Conservation (phyloP, 116 monocot species). For the Posidonia oceanica region DNA sequence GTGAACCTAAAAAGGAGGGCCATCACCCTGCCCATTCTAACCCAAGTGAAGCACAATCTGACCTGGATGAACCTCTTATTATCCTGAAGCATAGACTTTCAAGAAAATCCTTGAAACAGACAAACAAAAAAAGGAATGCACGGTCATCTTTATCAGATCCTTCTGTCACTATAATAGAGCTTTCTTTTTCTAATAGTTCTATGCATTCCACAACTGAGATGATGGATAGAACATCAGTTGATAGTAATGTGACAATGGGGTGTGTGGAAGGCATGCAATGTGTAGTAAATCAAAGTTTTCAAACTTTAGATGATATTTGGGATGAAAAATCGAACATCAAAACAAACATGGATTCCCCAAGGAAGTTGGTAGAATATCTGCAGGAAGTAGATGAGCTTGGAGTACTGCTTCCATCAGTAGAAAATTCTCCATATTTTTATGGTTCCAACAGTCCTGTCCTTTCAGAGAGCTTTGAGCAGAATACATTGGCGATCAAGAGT, state of each 20-base stretch:
- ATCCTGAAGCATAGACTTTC: slow-evolving; percentile 25
- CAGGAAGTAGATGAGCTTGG: not conserved
- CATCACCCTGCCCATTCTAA: slow-evolving; percentile 3
- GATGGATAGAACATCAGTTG: not conserved
- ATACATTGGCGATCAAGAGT: too few relatives aligned
- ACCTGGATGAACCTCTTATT: slow-evolving; percentile 61
- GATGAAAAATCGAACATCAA: not conserved
- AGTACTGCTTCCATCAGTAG: not conserved
- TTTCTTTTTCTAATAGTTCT: not conserved
- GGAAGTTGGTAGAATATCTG: not conserved
- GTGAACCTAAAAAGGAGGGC: not conserved
- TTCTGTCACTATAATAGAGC: not conserved
- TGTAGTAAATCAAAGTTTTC: not conserved
- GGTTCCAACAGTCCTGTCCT: too few relatives aligned
- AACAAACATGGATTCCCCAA: not conserved
- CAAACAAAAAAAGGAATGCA: slow-evolving; percentile 16
- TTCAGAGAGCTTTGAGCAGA: too few relatives aligned
- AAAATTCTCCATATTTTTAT: not conserved
- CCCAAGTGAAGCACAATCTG: slow-evolving; percentile 22
- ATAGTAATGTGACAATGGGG: not conserved
- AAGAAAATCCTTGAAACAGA: slow-evolving; percentile 9
- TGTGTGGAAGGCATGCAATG: not conserved
- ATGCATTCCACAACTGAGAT: not conserved
- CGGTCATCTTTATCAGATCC: not conserved
- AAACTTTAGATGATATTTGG: not conserved